Percentiles rank a stretch among this genome's conserved stretches.
Conservation (phyloP, 441 rosid genomes). For the Pelargonium myrrhifolium region DNA sequence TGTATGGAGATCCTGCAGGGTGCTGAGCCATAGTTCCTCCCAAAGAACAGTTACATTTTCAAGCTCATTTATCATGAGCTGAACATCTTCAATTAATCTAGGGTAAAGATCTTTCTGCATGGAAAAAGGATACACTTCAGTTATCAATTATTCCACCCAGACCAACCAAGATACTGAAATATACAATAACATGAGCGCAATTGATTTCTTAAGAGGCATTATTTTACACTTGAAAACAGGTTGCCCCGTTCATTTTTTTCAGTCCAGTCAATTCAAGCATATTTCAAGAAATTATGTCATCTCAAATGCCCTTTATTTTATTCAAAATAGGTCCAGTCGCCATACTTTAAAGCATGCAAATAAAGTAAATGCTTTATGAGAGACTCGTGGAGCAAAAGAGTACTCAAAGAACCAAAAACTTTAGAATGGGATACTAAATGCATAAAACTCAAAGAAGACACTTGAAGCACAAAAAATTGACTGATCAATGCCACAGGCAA, state of each 20-base stretch:
- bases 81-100: conserved; percentile 88
- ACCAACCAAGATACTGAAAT: conserved; percentile 14
- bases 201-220: background rate
- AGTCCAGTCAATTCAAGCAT: background rate
- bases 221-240: background rate
- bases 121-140: conserved; percentile 24
- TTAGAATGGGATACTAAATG: background rate
- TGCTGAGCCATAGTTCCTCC: conserved; percentile 99
- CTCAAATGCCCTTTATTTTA: background rate
- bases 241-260: background rate
- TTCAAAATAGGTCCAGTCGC: too few species aligned
- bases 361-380: background rate
- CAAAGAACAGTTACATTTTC: conserved; percentile 93
- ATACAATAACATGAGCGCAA: background rate
- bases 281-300: background rate
- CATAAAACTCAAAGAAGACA: background rate
- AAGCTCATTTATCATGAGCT: conserved; percentile 90
- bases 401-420: background rate
- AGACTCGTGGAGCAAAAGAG: conserved; percentile 5
- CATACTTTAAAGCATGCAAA: background rate
- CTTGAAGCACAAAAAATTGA: background rate
- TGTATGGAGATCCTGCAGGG: conserved; percentile 96
- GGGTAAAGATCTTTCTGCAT: conserved; percentile 85
- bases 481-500: background rate
- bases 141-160: conserved; percentile 14